phyloP scores from a whole-genome alignment of 2,329 filamentous ascomycete genomes.

The Fusarium lateritium region DNA sequence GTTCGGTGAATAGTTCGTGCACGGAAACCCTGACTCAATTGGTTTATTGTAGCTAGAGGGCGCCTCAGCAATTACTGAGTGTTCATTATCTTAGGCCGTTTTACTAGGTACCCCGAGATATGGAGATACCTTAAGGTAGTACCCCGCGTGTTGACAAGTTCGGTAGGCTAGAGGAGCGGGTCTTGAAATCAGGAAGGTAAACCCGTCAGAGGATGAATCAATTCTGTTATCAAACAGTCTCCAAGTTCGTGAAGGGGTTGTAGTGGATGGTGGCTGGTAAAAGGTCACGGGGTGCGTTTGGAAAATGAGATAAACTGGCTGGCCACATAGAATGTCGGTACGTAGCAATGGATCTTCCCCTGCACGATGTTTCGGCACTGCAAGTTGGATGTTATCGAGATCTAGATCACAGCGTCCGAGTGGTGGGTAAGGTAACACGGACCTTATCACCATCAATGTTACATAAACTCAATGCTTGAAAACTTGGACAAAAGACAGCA shows the following conservation, averaged over 20 bases:
- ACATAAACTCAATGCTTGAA: too few species aligned
- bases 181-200: slow-evolving; percentile 36
- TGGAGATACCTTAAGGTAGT: slow-evolving; percentile 12
- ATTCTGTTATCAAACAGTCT: slow-evolving; percentile 9
- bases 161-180: slow-evolving; percentile 21
- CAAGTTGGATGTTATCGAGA: slow-evolving; percentile 17
- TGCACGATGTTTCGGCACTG: slow-evolving; percentile 10
- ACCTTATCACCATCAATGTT: not conserved
- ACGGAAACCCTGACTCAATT: slow-evolving; percentile 22
- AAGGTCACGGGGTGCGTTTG: slow-evolving; percentile 11
- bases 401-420: not conserved
- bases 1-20: slow-evolving; percentile 27
- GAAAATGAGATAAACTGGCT: slow-evolving; percentile 1
- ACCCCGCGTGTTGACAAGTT: slow-evolving; percentile 28
- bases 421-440: slow-evolving; percentile 23
- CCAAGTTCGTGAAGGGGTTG: not conserved
- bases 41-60: slow-evolving; percentile 30
- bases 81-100: not conserved
- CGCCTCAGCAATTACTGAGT: not conserved
- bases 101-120: slow-evolving; percentile 25
- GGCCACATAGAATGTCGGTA: not conserved
- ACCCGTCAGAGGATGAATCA: slow-evolving; percentile 17
- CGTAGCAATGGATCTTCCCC: not conserved
- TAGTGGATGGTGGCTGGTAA: not conserved
- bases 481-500: too few species aligned